Base-by-base conservation (phyloP, 768 basidiomycete species). In the Phanerochaete carnosa region DNA sequence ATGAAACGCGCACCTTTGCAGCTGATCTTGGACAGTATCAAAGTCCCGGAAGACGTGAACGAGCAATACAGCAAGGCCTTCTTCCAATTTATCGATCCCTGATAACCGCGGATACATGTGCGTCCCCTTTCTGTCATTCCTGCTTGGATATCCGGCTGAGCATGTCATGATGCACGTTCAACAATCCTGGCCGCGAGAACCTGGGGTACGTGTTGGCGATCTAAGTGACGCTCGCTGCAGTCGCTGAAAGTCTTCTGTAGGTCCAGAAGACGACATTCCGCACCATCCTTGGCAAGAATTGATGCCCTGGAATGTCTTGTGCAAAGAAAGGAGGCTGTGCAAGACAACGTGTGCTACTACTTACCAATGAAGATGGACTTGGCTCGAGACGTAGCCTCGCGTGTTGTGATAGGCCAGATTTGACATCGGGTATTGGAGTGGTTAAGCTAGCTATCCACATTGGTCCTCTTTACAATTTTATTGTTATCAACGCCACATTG, bases 81-180 rank as follows among this genome's bases (percentile, higher is more conserved):
- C 58, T 83, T 83, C 55, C 68, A 73, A 9, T 87, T 80, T 70
- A 79, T 90, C 66, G 67, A 82, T 82, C 19, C 70, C 73, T 0
- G 77, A 73, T 1, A 73, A 84, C 63, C 79, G 87, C 50, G 87
- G 85, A 52, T 88, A 89, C 66, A 83, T 90, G 84, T 84, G 22
- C 57, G 75, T 55, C 46, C 66, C 19, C 13, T 45, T 23, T 30
- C 32, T 30, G 23, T 22, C 32, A 5, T 45, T 25, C 9, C 9
- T 8, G 8, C 25, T n/a, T 50, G 32, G 39, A n/a, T 29, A 23
- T 45, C 25, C 9, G 6, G 8, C 22, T 7, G 22, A 22, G 6
- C n/a, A 3, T 33, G 16, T 46, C 47, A 7, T 23, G 51, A 22
- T 80, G 79, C 66, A 69, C 74, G 2, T 86, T 81, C 73, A 67